A percentile compares a stretch with the other conserved stretches of the same genome.
Conservation (phyloP, 192 early-diverging fungal genomes). For the Chytriomyces sp. region DNA sequence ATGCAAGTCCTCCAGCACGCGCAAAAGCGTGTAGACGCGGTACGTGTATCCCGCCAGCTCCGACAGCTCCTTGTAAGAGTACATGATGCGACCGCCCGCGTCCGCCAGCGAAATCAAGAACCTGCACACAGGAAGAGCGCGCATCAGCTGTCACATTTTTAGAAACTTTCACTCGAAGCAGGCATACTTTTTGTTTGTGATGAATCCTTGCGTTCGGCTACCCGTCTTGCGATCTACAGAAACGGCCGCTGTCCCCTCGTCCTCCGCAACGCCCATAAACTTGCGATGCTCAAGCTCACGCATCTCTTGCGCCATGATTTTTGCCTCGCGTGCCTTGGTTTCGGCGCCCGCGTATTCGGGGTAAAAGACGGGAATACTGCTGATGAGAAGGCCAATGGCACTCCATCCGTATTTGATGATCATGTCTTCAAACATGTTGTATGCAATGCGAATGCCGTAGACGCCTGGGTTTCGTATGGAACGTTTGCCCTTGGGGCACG, state of each 20-base stretch:
- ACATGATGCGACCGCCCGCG: slow-evolving; percentile 89
- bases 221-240: slow-evolving; percentile 37
- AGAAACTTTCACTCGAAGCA: not conserved
- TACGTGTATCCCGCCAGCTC: slow-evolving; percentile 94
- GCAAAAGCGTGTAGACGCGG: slow-evolving; percentile 82
- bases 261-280: not conserved
- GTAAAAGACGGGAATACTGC: slow-evolving; percentile 87
- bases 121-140: slow-evolving; percentile 63
- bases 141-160: slow-evolving; percentile 58
- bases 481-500: not conserved
- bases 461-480: slow-evolving; percentile 26
- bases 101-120: slow-evolving; percentile 87
- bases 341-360: slow-evolving; percentile 32
- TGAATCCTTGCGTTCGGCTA: slow-evolving; percentile 50
- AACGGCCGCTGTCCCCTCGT: not conserved
- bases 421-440: slow-evolving; percentile 79
- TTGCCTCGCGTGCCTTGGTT: slow-evolving; percentile 30
- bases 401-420: slow-evolving; percentile 97
- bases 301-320: slow-evolving; percentile 16
- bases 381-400: slow-evolving; percentile 82
- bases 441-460: slow-evolving; percentile 54
- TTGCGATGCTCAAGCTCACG: not conserved
- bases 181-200: slow-evolving; percentile 48
- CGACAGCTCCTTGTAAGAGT: slow-evolving; percentile 92
- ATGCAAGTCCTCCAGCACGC: slow-evolving; percentile 86